These are phyloP conservation scores for Geotrichum australiense DNA, from an alignment of 1,139 yeast species.

Conservation along the genomic window DNA sequence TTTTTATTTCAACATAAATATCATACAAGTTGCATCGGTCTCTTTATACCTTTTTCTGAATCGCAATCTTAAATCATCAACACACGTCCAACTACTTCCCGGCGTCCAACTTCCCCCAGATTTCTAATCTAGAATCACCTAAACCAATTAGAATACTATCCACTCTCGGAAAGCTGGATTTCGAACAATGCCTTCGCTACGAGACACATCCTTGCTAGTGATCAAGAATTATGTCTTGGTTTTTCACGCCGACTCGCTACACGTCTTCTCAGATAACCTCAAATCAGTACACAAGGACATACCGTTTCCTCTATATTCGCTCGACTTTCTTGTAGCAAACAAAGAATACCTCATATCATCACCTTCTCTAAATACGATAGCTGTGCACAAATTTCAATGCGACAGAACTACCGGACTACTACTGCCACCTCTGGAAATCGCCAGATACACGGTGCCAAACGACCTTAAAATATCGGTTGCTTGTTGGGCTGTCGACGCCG, in stretches of 20 bases:
- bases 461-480: constrained; percentile 13
- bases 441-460: constrained; percentile 8
- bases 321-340: constrained; percentile 12
- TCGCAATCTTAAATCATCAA: not conserved
- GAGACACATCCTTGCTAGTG: constrained; percentile 12
- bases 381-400: constrained; percentile 10
- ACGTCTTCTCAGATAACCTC: constrained; percentile 10
- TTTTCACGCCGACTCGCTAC: constrained; percentile 9
- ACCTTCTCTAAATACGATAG: constrained; percentile 10
- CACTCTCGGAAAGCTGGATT: not conserved
- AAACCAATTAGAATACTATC: not conserved
- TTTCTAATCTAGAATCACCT: too few relatives aligned
- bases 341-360: constrained; percentile 12
- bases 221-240: constrained; percentile 12
- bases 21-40: not conserved
- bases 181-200: constrained; percentile 10
- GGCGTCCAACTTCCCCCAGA: not conserved
- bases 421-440: constrained; percentile 3
- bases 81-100: not conserved
- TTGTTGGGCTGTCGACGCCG: constrained; percentile 14
- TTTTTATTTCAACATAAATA: not conserved
- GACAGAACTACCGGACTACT: not conserved
- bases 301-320: constrained; percentile 12
- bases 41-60: not conserved
- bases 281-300: constrained; percentile 1